phyloP scores from a whole-genome alignment of 495 filamentous ascomycete species.

The Parathielavia appendiculata region DNA sequence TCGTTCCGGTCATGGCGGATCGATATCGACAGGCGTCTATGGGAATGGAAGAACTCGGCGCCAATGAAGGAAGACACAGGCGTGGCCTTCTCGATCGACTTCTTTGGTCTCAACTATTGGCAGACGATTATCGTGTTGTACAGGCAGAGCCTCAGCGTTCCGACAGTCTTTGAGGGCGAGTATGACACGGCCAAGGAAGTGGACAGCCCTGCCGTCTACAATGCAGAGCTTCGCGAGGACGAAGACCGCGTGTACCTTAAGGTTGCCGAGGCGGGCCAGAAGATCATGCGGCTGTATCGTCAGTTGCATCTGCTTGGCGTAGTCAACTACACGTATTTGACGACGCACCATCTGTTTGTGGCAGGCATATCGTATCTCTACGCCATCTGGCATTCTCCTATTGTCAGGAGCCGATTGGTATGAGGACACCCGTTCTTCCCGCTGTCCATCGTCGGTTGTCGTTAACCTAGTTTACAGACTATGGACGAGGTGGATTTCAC shows the following conservation, averaged over 20 bases:
- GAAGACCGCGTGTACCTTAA: conserved; percentile 89
- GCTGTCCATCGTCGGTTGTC: background rate
- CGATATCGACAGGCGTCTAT: conserved; percentile 77
- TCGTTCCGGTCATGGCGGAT: conserved; percentile 84
- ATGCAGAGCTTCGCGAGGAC: conserved; percentile 63
- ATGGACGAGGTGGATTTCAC: conserved; percentile 97
- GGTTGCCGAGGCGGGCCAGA: conserved; percentile 90
- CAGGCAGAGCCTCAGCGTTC: conserved; percentile 84
- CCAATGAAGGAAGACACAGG: conserved; percentile 73
- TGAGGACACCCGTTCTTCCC: conserved; percentile 26
- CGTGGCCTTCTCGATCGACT: conserved; percentile 78
- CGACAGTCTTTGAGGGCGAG: conserved; percentile 74
- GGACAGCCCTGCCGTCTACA: conserved; percentile 43
- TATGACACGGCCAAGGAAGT: conserved; percentile 59
- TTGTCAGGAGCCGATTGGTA: conserved; percentile 78
- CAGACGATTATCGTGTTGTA: conserved; percentile 97
- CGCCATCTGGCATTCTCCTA: conserved; percentile 92
- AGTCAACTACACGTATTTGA: conserved; percentile 93
- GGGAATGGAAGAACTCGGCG: conserved; percentile 80
- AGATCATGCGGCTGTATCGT: conserved; percentile 83
- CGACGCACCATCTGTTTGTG: conserved; percentile 98
- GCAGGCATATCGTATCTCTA: conserved; percentile 95
- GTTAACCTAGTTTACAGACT: conserved; percentile 51
- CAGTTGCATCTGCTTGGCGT: conserved; percentile 81
- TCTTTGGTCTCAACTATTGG: conserved; percentile 94